A percentile compares a stretch with the other conserved stretches of the same genome.
These are phyloP conservation scores for Pichia nanzhaoensis DNA, from an alignment of 805 yeast species.

Conservation along the genomic window DNA sequence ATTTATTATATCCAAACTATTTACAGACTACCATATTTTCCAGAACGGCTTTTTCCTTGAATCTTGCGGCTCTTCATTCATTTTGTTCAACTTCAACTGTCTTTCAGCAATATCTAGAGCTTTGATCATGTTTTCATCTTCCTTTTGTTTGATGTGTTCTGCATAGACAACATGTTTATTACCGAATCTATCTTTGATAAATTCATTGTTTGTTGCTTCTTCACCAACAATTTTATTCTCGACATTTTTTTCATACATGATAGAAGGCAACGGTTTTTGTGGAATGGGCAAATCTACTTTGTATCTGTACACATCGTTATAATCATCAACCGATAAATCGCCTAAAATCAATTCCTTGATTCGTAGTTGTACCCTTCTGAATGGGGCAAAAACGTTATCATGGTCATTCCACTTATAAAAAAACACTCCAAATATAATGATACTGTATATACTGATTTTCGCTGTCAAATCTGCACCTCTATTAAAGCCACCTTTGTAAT, in stretches of 20 bases:
- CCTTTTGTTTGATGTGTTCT: slow-evolving; percentile 58
- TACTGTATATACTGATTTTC: slow-evolving; percentile 39
- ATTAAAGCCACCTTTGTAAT: slow-evolving; percentile 46
- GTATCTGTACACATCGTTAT: slow-evolving; percentile 48
- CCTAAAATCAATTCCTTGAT: slow-evolving; percentile 50
- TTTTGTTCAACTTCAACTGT: slow-evolving; percentile 19
- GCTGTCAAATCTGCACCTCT: slow-evolving; percentile 57
- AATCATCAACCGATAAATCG: slow-evolving; percentile 49
- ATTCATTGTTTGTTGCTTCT: slow-evolving; percentile 28
- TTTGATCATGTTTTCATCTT: slow-evolving; percentile 49
- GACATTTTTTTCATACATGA: slow-evolving; percentile 34
- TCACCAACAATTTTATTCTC: slow-evolving; percentile 31
- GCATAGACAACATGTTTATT: slow-evolving; percentile 69
- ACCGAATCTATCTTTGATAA: slow-evolving; percentile 57
- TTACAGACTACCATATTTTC: slow-evolving; percentile 25
- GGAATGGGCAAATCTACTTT: slow-evolving; percentile 35
- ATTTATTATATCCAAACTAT: not conserved
- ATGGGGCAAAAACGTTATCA: slow-evolving; percentile 65
- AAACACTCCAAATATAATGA: slow-evolving; percentile 56
- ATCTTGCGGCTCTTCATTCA: slow-evolving; percentile 8
- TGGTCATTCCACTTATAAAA: slow-evolving; percentile 80
- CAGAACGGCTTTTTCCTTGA: slow-evolving; percentile 18
- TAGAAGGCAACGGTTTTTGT: slow-evolving; percentile 32
- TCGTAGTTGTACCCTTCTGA: slow-evolving; percentile 55
- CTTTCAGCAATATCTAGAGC: slow-evolving; percentile 37